Evolutionary conservation across 192 early-diverging fungal genomes (phyloP), one percentile per base, ranked within the genome.

Genomic region (Gonapodya prolifera): DNA sequence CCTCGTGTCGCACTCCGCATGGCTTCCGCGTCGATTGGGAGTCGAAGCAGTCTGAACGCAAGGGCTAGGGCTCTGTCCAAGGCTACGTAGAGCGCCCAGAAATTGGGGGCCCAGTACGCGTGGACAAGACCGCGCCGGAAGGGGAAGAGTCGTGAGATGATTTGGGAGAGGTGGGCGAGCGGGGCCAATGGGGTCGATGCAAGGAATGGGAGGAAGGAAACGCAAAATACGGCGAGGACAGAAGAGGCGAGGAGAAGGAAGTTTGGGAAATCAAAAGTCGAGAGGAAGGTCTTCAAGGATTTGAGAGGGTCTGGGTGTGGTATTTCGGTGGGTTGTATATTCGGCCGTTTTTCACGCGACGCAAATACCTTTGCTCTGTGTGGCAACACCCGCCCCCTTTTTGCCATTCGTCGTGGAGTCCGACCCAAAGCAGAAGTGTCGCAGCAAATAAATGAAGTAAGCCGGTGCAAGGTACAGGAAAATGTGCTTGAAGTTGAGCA

Each of bases 401-500:
- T 77, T 30, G 77, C n/a, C 2, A 31, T 13, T 28, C 35, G 16
- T 13, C 18, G 34, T 79, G 23, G 30, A 35, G 76, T 69, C 78
- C 28, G 1, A 80, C 30, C 86, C 78, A 75, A 89, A 89, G 83
- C 96, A 96, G 81, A 95, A 95, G 30, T 86, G 81, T 8, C 88
- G 80, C 17, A 97, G 85, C 0, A 99, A 80, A 80, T 94, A 96
- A 33, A 94, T 83, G 86, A 99, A 99, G 84, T 95, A 96, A 2
- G 97, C 94, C 1, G 94, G 97, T 2, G 94, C 89, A 61, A 94
- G 85, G 84, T 94, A 94, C 69, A 97, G 85, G 81, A 92, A 99
- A 36, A 99, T 97, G 77, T 99, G 97, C 86, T 99, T 99, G 82
- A 97, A 97, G 87, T 96, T 96, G 79, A 99, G 83, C 35, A 97